Evolutionary conservation across 2,329 filamentous ascomycete genomes (phyloP).

Genomic region (Zymoseptoria ardabiliae): DNA sequence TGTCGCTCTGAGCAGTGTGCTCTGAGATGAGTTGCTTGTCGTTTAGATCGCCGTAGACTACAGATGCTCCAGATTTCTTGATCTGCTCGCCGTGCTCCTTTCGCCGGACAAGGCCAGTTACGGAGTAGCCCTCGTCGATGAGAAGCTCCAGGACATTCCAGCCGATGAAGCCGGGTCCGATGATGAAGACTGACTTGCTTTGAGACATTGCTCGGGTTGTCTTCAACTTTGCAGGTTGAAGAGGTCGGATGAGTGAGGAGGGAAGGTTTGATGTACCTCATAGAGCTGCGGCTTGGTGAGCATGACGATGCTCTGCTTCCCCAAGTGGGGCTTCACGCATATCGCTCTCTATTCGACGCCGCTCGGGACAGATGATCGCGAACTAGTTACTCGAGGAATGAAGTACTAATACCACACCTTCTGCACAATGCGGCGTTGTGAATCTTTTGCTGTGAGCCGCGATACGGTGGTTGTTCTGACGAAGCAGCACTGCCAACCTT

Average conservation of each 20-base stretch:
- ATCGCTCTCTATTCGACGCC: not conserved
- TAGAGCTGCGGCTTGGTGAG: not conserved
- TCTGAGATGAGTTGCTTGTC: slow-evolving; percentile 36
- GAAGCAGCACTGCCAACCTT: too few relatives aligned
- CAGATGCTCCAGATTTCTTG: slow-evolving; percentile 31
- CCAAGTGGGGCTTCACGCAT: not conserved
- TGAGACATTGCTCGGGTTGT: slow-evolving; percentile 7
- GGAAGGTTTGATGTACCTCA: not conserved
- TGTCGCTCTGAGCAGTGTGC: slow-evolving; percentile 34
- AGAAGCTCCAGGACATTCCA: slow-evolving; percentile 42
- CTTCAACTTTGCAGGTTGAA: not conserved
- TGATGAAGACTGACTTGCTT: slow-evolving; percentile 34
- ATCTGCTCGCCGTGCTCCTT: slow-evolving; percentile 33
- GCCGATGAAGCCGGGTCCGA: slow-evolving; percentile 44
- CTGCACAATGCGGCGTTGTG: too few relatives aligned
- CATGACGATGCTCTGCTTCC: not conserved
- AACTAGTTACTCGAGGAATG: too few relatives aligned
- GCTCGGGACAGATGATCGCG: not conserved
- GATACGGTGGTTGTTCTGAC: too few relatives aligned
- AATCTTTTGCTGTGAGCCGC: too few relatives aligned
- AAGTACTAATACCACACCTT: too few relatives aligned
- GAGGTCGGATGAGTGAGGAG: not conserved
- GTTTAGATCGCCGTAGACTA: slow-evolving; percentile 36
- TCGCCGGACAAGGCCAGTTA: slow-evolving; percentile 39
- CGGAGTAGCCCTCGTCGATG: slow-evolving; percentile 30